A percentile compares a stretch with the other conserved stretches of the same genome.
phyloP scores from a whole-genome alignment of 306 rosid species.

The cucumber (Cucumis sativus) region Cucumber_9930_V3 NC_026658.2:22703501-22704000 shows the following conservation, averaged over 20 bases:
- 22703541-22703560: not conserved
- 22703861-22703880: not conserved
- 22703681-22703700: conserved; percentile 88
- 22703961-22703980: not conserved
- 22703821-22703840: not conserved
- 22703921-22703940: not conserved
- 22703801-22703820: not conserved
- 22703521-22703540: not conserved
- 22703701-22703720: conserved; percentile 97
- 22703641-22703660: conserved; percentile 19
- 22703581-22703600: not conserved
- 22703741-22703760: not conserved
- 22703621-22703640: not conserved
- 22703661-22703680: conserved; percentile 98
- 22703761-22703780: not conserved
- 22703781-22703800: not conserved
- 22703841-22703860: not conserved
- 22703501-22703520: not conserved
- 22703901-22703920: not conserved
- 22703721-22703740: conserved; percentile 58
- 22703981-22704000: not conserved
- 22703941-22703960: not conserved
- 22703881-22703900: not conserved
- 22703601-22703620: not conserved
- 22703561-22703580: not conserved